Conservation (phyloP, 2,329 filamentous ascomycete species). For the Tothia fuscella region DNA sequence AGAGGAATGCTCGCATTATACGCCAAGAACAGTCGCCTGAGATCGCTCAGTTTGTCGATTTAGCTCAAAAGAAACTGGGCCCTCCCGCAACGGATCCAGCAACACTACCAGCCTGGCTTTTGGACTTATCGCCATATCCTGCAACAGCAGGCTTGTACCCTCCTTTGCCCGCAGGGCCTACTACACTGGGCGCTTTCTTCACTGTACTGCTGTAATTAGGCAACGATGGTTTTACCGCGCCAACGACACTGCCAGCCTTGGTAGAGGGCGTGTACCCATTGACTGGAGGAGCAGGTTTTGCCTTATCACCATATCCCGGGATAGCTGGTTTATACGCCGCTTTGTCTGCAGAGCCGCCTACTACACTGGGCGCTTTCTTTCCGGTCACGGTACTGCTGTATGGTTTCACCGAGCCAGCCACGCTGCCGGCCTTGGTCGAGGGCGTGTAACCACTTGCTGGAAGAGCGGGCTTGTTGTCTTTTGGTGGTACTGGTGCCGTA, state of each 20-base stretch:
- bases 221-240: neutral
- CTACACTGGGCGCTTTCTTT: neutral
- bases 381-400: neutral
- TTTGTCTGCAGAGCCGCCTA: neutral
- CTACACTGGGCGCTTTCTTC: neutral
- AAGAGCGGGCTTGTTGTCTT: neutral
- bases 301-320: slow-evolving; percentile 1
- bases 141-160: slow-evolving; percentile 1
- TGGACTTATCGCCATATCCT: neutral
- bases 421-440: neutral
- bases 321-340: neutral
- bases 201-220: neutral
- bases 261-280: too few species aligned
- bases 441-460: neutral
- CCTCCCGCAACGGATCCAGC: neutral
- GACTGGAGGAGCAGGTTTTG: too few species aligned
- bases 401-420: neutral
- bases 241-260: slow-evolving; percentile 5
- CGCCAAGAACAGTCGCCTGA: too few species aligned
- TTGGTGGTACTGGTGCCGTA: neutral
- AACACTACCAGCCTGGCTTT: neutral
- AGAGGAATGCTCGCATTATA: too few species aligned
- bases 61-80: neutral
- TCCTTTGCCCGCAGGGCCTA: too few species aligned
- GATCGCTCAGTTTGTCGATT: too few species aligned